Evolutionary conservation across 495 filamentous ascomycete species (phyloP).

Genomic region (Mycothermus thermophilus): DNA sequence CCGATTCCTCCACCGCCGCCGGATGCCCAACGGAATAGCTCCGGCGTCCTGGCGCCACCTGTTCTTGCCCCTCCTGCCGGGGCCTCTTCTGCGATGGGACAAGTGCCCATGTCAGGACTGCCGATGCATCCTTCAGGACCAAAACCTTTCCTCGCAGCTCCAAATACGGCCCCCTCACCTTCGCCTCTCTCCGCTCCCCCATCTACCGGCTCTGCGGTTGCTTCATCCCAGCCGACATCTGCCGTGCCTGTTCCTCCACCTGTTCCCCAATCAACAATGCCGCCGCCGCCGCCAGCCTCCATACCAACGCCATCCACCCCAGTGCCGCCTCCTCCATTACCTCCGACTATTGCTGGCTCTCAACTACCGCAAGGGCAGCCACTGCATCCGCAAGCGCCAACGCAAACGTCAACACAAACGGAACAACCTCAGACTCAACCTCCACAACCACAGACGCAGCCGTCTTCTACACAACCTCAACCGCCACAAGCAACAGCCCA

Average conservation of each 20-base stretch:
- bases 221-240: too few species aligned
- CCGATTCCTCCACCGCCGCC: conserved; percentile 15
- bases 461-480: conserved; percentile 5
- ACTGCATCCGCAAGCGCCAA: too few species aligned
- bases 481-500: conserved; percentile 15
- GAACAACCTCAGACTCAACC: too few species aligned
- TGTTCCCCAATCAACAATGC: background rate
- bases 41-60: conserved; percentile 31
- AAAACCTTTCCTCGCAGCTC: conserved; percentile 29
- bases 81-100: conserved; percentile 7
- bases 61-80: conserved; percentile 21
- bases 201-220: too few species aligned
- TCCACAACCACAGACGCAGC: conserved; percentile 5
- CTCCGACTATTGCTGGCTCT: too few species aligned
- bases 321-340: conserved; percentile 5
- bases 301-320: conserved; percentile 8
- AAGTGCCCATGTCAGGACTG: conserved; percentile 15
- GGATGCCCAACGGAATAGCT: conserved; percentile 19
- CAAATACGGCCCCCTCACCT: conserved; percentile 28
- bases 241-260: conserved; percentile 3
- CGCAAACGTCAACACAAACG: too few species aligned
- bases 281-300: background rate
- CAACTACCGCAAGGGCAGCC: too few species aligned
- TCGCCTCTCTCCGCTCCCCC: conserved; percentile 24
- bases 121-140: conserved; percentile 2